Percentiles rank a stretch among this genome's conserved stretches.
Evolutionary conservation across 2,329 filamentous ascomycete genomes (phyloP).

Genomic region (Rutstroemia sp.): DNA sequence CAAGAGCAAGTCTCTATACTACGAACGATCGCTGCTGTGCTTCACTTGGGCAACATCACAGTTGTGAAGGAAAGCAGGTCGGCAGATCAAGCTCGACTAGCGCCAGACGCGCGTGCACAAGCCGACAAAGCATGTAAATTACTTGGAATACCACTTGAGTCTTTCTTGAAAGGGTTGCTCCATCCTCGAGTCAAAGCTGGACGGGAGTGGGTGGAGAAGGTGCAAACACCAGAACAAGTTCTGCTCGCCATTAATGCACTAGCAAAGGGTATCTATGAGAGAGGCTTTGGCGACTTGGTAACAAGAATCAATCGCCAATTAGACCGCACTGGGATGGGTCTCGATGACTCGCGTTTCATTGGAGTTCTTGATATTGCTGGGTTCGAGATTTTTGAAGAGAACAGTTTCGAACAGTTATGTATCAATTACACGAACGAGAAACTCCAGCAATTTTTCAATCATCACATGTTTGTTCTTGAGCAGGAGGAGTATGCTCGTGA

Average conservation of each 20-base stretch:
- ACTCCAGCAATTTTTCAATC: constrained; percentile 98
- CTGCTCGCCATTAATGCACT: constrained; percentile 83
- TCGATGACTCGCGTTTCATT: constrained; percentile 91
- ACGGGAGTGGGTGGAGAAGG: constrained; percentile 96
- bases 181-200: constrained; percentile 94
- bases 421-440: constrained; percentile 99
- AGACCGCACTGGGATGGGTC: constrained; percentile 72
- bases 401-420: constrained; percentile 97
- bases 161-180: constrained; percentile 80
- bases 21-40: constrained; percentile 79
- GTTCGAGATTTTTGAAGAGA: constrained; percentile 97
- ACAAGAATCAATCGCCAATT: constrained; percentile 86
- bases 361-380: constrained; percentile 98
- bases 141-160: constrained; percentile 75
- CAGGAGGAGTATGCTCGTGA: constrained; percentile 97
- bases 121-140: constrained; percentile 75
- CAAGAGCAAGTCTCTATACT: constrained; percentile 79
- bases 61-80: constrained; percentile 87
- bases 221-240: constrained; percentile 95
- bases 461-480: constrained; percentile 99
- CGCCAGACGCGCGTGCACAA: constrained; percentile 65
- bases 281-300: constrained; percentile 89
- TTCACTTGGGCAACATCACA: constrained; percentile 87
- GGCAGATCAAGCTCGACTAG: constrained; percentile 81
- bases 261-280: constrained; percentile 95